These are phyloP conservation scores for Lipomyces spencermartinsiae DNA, from an alignment of 805 yeast genomes.

Conservation along the genomic window DNA sequence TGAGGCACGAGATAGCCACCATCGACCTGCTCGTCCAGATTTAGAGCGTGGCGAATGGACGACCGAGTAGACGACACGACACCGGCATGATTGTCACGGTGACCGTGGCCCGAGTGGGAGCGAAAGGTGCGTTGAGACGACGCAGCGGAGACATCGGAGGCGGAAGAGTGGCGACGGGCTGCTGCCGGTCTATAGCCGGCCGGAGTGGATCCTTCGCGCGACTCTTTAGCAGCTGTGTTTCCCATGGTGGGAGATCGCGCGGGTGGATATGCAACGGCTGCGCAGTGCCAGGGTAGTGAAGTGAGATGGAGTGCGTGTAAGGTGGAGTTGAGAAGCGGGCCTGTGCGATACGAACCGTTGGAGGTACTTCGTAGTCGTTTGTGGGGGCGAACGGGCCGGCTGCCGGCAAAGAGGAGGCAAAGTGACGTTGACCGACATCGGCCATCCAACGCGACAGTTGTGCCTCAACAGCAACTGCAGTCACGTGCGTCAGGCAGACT, in stretches of 20 bases:
- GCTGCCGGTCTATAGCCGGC: background rate
- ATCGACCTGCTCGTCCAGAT: slow-evolving; percentile 61
- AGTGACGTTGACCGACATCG: background rate
- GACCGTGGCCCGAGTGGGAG: slow-evolving; percentile 9
- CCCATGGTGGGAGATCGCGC: slow-evolving; percentile 39
- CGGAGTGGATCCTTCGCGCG: slow-evolving; percentile 22
- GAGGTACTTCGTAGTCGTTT: too few species aligned
- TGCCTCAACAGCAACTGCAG: background rate
- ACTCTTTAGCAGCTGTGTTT: slow-evolving; percentile 43
- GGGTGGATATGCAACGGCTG: slow-evolving; percentile 3
- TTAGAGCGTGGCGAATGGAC: slow-evolving; percentile 32
- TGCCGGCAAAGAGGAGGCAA: background rate
- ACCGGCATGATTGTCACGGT: slow-evolving; percentile 5
- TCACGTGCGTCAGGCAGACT: too few species aligned
- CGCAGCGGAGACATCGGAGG: slow-evolving; percentile 8
- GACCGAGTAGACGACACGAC: slow-evolving; percentile 21
- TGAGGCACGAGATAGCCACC: slow-evolving; percentile 94
- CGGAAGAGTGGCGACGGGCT: slow-evolving; percentile 16
- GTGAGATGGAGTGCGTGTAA: slow-evolving; percentile 7
- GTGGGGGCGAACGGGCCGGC: too few species aligned
- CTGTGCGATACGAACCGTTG: too few species aligned
- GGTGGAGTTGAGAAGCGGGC: too few species aligned
- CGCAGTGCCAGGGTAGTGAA: background rate
- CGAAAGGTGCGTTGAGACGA: background rate
- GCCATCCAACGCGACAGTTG: background rate